Evolutionary conservation across 2,329 filamentous ascomycete species (phyloP).

Genomic region (Dactylellina drechsleri): DNA sequence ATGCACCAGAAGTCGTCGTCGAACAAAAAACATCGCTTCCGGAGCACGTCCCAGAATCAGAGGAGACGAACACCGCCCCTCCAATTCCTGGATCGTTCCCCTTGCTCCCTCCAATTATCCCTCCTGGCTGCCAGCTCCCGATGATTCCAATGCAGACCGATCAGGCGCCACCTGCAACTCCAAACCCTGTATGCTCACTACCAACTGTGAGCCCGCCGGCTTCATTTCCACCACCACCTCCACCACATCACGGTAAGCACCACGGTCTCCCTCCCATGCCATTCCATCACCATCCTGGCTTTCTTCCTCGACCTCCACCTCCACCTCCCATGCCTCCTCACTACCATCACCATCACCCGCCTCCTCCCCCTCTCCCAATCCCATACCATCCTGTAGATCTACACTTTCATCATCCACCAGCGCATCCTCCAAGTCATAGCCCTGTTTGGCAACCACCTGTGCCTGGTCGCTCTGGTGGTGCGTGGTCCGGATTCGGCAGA

Average conservation of each 20-base stretch:
- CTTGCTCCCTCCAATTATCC: slow-evolving; percentile 17
- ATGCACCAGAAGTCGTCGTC: slow-evolving; percentile 36
- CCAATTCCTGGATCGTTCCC: slow-evolving; percentile 48
- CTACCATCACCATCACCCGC: slow-evolving; percentile 45
- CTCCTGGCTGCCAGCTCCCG: slow-evolving; percentile 7
- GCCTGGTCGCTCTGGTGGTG: slow-evolving; percentile 24
- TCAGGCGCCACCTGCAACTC: background rate
- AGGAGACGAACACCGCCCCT: background rate
- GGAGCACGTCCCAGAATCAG: background rate
- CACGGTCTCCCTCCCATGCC: slow-evolving; percentile 48
- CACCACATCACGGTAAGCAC: slow-evolving; percentile 51
- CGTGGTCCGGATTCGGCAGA: slow-evolving; percentile 48
- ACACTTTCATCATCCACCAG: slow-evolving; percentile 40
- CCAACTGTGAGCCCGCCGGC: slow-evolving; percentile 21
- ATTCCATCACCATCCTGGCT: slow-evolving; percentile 19
- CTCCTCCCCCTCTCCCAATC: slow-evolving; percentile 49
- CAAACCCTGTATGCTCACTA: slow-evolving; percentile 3
- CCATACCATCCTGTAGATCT: slow-evolving; percentile 47
- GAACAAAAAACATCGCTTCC: background rate
- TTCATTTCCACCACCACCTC: slow-evolving; percentile 46
- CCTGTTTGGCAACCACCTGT: slow-evolving; percentile 38
- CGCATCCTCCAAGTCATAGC: slow-evolving; percentile 32
- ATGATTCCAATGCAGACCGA: slow-evolving; percentile 11
- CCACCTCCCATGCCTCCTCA: slow-evolving; percentile 44
- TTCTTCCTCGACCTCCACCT: slow-evolving; percentile 11